Percentiles rank a stretch among this genome's conserved stretches.
These are phyloP conservation scores for Melastoma malabathricum DNA, from an alignment of 345 rosid species.

Conservation along the genomic window DNA sequence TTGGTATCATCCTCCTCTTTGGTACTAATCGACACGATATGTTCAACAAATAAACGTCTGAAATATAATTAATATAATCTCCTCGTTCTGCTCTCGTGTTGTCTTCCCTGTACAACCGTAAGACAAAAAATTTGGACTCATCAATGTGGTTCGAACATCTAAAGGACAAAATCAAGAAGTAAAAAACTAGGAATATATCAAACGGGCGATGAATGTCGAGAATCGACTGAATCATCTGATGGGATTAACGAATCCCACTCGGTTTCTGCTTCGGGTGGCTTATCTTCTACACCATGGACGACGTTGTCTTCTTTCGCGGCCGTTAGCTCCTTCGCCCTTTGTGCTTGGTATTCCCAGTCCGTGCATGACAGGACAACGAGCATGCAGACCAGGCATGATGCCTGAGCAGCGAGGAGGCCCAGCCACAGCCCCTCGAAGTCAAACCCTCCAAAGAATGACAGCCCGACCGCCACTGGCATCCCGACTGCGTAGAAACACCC, in stretches of 20 bases:
- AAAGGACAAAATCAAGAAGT: background rate
- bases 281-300: conserved; percentile 18
- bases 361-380: conserved; percentile 37
- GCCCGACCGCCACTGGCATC: conserved; percentile 47
- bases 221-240: conserved; percentile 10
- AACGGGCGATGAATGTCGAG: conserved; percentile 1
- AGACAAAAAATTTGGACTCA: conserved; percentile 6
- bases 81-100: background rate
- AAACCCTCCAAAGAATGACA: conserved; percentile 32
- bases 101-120: background rate
- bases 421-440: conserved; percentile 64
- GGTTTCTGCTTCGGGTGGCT: conserved; percentile 17
- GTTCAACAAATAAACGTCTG: background rate
- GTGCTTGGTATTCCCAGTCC: conserved; percentile 47
- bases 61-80: background rate
- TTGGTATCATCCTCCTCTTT: background rate
- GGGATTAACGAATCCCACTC: conserved; percentile 22
- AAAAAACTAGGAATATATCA: background rate
- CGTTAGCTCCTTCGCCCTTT: conserved; percentile 42
- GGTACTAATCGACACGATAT: background rate
- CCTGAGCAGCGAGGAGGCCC: conserved; percentile 62
- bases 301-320: conserved; percentile 7
- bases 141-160: background rate
- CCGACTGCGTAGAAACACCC: conserved; percentile 61
- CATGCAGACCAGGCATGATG: conserved; percentile 48